A percentile compares a stretch with the other conserved stretches of the same genome.
These are phyloP conservation scores for Neoarthrinium moseri DNA, from an alignment of 2,329 filamentous ascomycete species.

Conservation along the genomic window DNA sequence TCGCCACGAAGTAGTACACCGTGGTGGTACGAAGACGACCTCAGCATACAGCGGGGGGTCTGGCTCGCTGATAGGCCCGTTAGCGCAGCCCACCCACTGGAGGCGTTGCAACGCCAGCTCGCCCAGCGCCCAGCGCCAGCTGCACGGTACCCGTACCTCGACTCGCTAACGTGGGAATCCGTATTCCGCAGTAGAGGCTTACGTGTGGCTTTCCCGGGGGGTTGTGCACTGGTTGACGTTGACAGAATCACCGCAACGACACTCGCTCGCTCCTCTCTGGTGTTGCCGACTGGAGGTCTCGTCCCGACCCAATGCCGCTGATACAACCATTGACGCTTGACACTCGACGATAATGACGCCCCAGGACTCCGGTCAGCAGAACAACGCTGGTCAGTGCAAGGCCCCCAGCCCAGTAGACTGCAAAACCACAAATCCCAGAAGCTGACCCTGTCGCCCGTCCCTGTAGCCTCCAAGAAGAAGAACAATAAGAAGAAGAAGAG, in stretches of 20 bases:
- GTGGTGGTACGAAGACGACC: neutral
- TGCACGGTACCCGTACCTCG: neutral
- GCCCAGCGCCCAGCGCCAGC: no score
- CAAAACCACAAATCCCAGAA: neutral
- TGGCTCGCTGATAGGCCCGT: constrained; percentile 1
- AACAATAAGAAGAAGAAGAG: constrained; percentile 61
- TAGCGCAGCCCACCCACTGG: constrained; percentile 2
- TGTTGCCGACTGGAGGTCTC: no score
- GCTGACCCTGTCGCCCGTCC: constrained; percentile 4
- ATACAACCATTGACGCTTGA: constrained; percentile 11
- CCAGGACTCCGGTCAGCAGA: constrained; percentile 25
- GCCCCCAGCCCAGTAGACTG: constrained; percentile 1
- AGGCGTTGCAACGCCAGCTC: neutral
- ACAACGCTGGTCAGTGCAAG: constrained; percentile 24
- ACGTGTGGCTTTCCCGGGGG: constrained; percentile 3
- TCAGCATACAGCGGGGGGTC: neutral
- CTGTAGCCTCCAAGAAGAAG: constrained; percentile 52
- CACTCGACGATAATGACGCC: constrained; percentile 28
- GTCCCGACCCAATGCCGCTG: constrained; percentile 12
- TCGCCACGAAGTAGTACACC: no score
- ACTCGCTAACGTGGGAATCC: neutral
- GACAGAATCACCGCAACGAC: constrained; percentile 2
- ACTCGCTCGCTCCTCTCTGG: no score
- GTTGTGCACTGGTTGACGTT: no score
- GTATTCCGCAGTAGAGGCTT: neutral